These are phyloP conservation scores for Dissophora globulifera DNA, from an alignment of 192 early-diverging fungal species.

Conservation along the genomic window DNA sequence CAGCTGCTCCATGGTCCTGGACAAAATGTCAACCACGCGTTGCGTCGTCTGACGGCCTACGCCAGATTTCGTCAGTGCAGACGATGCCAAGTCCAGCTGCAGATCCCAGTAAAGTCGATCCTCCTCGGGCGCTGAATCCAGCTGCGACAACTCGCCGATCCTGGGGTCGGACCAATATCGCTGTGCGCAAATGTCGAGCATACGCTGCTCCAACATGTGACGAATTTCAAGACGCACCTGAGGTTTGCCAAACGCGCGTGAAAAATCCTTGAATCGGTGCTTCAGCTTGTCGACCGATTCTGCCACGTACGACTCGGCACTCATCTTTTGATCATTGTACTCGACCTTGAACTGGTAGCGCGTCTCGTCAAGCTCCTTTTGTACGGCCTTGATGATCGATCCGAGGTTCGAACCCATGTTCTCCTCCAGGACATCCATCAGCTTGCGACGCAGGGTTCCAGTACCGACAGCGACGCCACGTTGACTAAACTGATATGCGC, in stretches of 20 bases:
- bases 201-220: conserved; percentile 88
- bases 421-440: conserved; percentile 92
- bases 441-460: conserved; percentile 81
- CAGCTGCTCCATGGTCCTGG: conserved; percentile 82
- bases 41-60: conserved; percentile 93
- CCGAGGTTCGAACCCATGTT: conserved; percentile 89
- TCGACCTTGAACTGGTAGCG: conserved; percentile 98
- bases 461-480: conserved; percentile 85
- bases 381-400: conserved; percentile 91
- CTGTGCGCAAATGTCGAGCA: conserved; percentile 91
- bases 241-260: conserved; percentile 90
- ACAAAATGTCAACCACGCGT: conserved; percentile 88
- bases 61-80: conserved; percentile 92
- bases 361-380: conserved; percentile 93
- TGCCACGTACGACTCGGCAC: conserved; percentile 95
- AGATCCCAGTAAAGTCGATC: conserved; percentile 85
- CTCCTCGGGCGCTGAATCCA: conserved; percentile 58
- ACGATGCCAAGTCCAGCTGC: conserved; percentile 84
- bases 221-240: conserved; percentile 94
- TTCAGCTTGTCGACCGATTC: conserved; percentile 95
- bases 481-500: conserved; percentile 66
- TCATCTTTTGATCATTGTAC: conserved; percentile 96
- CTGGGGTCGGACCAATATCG: conserved; percentile 91
- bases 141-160: conserved; percentile 73
- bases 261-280: conserved; percentile 95